Evolutionary conservation across 106 monocot species (phyloP).

Genomic region (Dioscorea alata): DNA sequence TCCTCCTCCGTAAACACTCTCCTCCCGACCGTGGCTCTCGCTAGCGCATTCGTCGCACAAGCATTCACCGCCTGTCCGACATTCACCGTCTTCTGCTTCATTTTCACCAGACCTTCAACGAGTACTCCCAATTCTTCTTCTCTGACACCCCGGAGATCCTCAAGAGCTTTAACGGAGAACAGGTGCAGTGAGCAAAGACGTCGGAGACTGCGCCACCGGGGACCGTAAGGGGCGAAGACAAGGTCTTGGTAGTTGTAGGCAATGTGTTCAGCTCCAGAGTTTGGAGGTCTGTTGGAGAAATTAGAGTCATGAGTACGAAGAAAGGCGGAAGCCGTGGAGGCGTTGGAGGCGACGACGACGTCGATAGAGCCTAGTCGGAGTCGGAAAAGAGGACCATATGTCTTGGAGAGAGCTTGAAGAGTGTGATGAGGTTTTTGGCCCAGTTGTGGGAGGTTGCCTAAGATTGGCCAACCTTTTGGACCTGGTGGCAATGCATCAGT

Average conservation of each 20-base stretch:
- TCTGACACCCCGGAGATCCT: conserved; percentile 30
- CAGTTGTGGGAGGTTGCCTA: conserved; percentile 51
- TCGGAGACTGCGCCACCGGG: conserved; percentile 40
- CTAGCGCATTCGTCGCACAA: conserved; percentile 41
- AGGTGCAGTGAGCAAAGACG: conserved; percentile 36
- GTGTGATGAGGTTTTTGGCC: conserved; percentile 43
- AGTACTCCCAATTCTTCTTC: conserved; percentile 16
- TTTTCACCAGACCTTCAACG: neutral
- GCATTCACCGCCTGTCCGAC: conserved; percentile 22
- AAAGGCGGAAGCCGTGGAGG: conserved; percentile 20
- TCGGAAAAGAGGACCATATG: conserved; percentile 31
- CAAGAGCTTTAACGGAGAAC: conserved; percentile 46
- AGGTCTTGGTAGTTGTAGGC: conserved; percentile 50
- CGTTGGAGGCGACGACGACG: conserved; percentile 37
- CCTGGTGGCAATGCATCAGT: conserved; percentile 29
- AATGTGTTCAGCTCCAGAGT: conserved; percentile 47
- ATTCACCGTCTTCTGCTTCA: conserved; percentile 1
- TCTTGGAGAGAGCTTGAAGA: conserved; percentile 21
- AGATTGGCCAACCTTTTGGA: conserved; percentile 44
- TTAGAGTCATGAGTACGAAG: conserved; percentile 37
- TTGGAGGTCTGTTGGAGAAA: conserved; percentile 46
- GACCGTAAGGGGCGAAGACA: conserved; percentile 49
- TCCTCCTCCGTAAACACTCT: conserved; percentile 21
- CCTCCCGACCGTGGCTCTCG: conserved; percentile 29
- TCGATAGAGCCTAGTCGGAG: conserved; percentile 34